phyloP scores from a whole-genome alignment of 176 grass and related monocot species.

The Ensete ventricosum region DNA sequence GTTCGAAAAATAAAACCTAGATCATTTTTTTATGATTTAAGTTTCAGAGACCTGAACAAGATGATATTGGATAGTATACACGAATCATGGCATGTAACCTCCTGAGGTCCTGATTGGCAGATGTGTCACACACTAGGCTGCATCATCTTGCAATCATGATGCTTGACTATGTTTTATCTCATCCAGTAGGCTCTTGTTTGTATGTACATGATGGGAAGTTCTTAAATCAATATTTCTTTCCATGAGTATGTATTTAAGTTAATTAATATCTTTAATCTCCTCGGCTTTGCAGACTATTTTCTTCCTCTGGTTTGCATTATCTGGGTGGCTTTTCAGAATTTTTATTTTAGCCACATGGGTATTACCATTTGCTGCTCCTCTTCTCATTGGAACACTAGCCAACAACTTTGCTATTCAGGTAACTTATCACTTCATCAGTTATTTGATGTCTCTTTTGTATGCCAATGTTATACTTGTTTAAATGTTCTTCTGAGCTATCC shows the following conservation, averaged over 20 bases:
- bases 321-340: conserved; percentile 92
- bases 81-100: no score
- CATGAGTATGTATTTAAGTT: background rate
- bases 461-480: background rate
- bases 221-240: background rate
- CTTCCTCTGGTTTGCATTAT: conserved; percentile 75
- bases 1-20: background rate
- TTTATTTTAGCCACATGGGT: conserved; percentile 72
- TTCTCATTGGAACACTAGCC: conserved; percentile 78
- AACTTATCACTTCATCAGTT: conserved; percentile 3
- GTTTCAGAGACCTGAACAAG: no score
- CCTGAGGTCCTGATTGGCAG: no score
- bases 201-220: background rate
- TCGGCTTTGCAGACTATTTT: conserved; percentile 57
- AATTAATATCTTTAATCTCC: background rate
- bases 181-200: background rate
- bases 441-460: conserved; percentile 5
- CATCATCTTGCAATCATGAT: background rate
- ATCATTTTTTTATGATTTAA: no score
- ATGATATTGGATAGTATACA: no score
- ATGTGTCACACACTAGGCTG: background rate
- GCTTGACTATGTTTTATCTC: background rate
- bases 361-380: conserved; percentile 68
- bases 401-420: conserved; percentile 86
- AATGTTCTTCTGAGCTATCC: background rate